Conservation (phyloP, 345 rosid genomes). For the Kandelia obovata region DNA sequence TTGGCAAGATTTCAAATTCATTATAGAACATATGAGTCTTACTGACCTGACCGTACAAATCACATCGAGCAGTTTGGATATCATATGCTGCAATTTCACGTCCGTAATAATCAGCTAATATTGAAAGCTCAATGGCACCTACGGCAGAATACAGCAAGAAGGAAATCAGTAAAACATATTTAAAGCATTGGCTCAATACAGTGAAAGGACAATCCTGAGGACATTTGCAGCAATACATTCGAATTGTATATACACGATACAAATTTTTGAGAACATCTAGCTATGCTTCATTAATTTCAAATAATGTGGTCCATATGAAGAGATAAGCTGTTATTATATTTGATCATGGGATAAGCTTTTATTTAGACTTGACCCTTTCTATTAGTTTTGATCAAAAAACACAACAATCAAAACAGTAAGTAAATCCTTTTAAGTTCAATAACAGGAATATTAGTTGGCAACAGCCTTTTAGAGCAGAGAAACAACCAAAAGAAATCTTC, state of each 20-base stretch:
- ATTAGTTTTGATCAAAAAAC: too few species aligned
- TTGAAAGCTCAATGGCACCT: constrained; percentile 98
- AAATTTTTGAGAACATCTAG: too few species aligned
- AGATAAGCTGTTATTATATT: too few species aligned
- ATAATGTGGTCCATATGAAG: too few species aligned
- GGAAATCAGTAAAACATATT: constrained; percentile 9
- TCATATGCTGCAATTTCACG: constrained; percentile 90
- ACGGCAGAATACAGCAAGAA: constrained; percentile 4
- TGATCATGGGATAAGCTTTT: too few species aligned
- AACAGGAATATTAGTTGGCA: not conserved
- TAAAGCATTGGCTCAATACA: not conserved
- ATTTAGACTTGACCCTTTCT: too few species aligned
- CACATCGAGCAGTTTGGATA: constrained; percentile 83
- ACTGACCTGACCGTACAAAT: constrained; percentile 90
- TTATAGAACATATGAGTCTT: not conserved
- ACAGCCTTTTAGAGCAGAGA: not conserved
- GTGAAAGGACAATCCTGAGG: not conserved
- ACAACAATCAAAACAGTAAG: too few species aligned
- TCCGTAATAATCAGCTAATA: constrained; percentile 75
- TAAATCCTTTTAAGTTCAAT: too few species aligned
- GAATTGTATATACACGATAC: too few species aligned
- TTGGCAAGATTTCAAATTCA: constrained; percentile 4
- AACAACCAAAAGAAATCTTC: not conserved
- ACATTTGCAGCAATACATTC: not conserved
- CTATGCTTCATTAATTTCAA: too few species aligned